A percentile compares a stretch with the other conserved stretches of the same genome.
phyloP scores from a whole-genome alignment of 257 asterid genomes.

The Cordia subcordata region DNA sequence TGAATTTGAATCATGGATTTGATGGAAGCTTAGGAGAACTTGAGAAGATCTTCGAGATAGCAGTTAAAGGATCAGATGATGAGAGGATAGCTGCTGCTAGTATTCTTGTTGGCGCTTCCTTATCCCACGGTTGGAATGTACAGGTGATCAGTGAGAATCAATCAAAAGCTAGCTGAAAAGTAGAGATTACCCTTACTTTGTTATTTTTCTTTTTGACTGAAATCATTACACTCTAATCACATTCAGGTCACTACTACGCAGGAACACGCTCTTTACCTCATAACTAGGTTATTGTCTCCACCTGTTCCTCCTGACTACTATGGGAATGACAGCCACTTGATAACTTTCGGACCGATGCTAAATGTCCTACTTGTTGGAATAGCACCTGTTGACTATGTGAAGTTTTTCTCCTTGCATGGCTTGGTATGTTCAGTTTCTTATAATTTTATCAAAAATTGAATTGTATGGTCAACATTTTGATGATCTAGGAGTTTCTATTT shows the following conservation, averaged over 20 bases:
- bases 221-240: slow-evolving; percentile 12
- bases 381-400: slow-evolving; percentile 89
- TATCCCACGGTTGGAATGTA: slow-evolving; percentile 79
- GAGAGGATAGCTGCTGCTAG: slow-evolving; percentile 86
- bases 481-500: neutral
- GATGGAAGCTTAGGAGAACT: slow-evolving; percentile 97
- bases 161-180: neutral
- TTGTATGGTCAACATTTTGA: neutral
- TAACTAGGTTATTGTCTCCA: slow-evolving; percentile 86
- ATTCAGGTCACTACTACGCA: slow-evolving; percentile 33
- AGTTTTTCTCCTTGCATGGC: slow-evolving; percentile 94
- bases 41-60: slow-evolving; percentile 82
- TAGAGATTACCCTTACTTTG: neutral
- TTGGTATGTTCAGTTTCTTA: slow-evolving; percentile 44
- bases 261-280: slow-evolving; percentile 82
- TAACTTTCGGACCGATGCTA: slow-evolving; percentile 77
- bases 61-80: slow-evolving; percentile 64
- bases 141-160: slow-evolving; percentile 50
- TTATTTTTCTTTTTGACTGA: neutral
- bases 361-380: slow-evolving; percentile 88
- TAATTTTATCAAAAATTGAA: neutral
- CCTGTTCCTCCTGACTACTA: slow-evolving; percentile 59
- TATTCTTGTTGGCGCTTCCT: slow-evolving; percentile 86
- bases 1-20: slow-evolving; percentile 82
- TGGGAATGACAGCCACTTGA: slow-evolving; percentile 75